Base-by-base conservation (phyloP, 139 green algal genomes). In the Pedinophyceae sp. region DNA sequence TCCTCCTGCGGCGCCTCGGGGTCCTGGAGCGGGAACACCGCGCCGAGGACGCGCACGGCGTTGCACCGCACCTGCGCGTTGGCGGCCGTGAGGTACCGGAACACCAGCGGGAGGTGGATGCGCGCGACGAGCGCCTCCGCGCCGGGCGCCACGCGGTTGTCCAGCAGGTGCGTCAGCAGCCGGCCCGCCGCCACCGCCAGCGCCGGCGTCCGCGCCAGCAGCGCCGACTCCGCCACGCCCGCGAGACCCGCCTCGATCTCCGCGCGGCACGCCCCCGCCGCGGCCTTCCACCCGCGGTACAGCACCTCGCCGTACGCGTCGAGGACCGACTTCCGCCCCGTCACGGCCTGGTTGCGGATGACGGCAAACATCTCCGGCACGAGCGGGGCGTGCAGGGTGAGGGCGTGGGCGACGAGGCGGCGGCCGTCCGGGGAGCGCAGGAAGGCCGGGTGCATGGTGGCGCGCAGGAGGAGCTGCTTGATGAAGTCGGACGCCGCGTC, bases 31-130 rank as follows among this genome's bases (percentile, higher is more conserved):
- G 83, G 83, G 54, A 93, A 93, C 0, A 76, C 72, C n/a, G 80
- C 80, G 4, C 74, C 30, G 28, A 93, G 57, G 25, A 88, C 55
- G 30, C 71, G 49, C 58, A 88, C 57, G 6, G 78, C 71, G 39
- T 92, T 92, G 56, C 70, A 61, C 0, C 83, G 76, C 26, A 93
- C 76, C 3, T 53, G 64, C 1, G 72, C 46, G 61, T 93, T 93
- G 43, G 79, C 70, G 0, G 74, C 82, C 1, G 64, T 49, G 30
- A 56, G 39, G 23, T 16, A 22, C 15, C 63, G 50, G 50, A 88
- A 88, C 22, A 93, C 62, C 60, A 93, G 75, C 0, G 83, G 83
- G 61, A 78, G 65, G 50, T 87, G 89, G 30, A 89, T 63, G n/a
- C 81, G 69, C 59, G 82, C 55, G 49, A 93, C 71, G 68, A 84